These are phyloP conservation scores for Tolypocladium amazonense DNA, from an alignment of 2,329 filamentous ascomycete species.

Conservation along the genomic window DNA sequence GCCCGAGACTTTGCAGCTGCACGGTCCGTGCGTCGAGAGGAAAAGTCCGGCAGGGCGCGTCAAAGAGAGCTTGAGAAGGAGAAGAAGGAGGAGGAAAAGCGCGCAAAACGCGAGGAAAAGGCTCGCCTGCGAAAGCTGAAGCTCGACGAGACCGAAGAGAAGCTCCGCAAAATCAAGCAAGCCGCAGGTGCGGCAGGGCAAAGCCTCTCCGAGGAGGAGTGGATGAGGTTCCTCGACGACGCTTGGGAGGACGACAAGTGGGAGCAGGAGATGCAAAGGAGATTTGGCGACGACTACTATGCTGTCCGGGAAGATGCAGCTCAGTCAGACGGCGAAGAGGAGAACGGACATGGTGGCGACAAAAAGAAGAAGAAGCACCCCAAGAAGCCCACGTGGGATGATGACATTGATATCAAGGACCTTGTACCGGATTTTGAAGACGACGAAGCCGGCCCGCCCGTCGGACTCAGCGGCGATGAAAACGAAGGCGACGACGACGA, in stretches of 20 bases:
- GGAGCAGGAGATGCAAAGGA: slow-evolving; percentile 81
- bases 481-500: slow-evolving; percentile 20
- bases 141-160: slow-evolving; percentile 81
- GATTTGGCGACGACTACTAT: slow-evolving; percentile 89
- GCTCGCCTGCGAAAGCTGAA: slow-evolving; percentile 77
- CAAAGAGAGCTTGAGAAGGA: slow-evolving; percentile 68
- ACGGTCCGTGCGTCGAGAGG: slow-evolving; percentile 78
- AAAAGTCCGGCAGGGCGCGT: slow-evolving; percentile 65
- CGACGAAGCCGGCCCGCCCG: slow-evolving; percentile 38
- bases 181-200: slow-evolving; percentile 71
- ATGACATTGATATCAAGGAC: slow-evolving; percentile 96
- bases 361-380: slow-evolving; percentile 32
- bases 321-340: slow-evolving; percentile 52
- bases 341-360: slow-evolving; percentile 43
- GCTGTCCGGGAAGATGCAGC: slow-evolving; percentile 60
- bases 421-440: slow-evolving; percentile 79
- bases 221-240: slow-evolving; percentile 73
- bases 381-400: slow-evolving; percentile 71
- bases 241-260: slow-evolving; percentile 84
- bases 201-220: slow-evolving; percentile 62
- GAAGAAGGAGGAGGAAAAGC: slow-evolving; percentile 69
- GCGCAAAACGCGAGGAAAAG: slow-evolving; percentile 66
- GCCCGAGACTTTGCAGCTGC: slow-evolving; percentile 75
- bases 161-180: slow-evolving; percentile 78
- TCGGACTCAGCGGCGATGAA: slow-evolving; percentile 40